These are phyloP conservation scores for Fraxinus nigra DNA, from an alignment of 305 asterid genomes.

Conservation along the genomic window DNA sequence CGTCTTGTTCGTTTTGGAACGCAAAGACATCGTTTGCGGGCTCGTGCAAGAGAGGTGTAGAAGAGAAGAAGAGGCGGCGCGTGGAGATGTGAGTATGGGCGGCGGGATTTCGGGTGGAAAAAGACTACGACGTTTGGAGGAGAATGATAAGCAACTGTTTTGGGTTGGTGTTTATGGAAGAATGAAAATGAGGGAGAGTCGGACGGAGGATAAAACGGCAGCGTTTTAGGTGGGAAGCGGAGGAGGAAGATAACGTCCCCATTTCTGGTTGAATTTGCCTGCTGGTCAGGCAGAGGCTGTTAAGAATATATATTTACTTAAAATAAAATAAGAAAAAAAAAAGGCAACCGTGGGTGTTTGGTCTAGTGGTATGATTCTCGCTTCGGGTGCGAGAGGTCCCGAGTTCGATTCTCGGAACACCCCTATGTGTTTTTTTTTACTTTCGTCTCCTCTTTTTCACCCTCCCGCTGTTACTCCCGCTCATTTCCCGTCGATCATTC, in stretches of 20 bases:
- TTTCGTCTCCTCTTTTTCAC: no score
- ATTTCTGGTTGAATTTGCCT: constrained; percentile 19
- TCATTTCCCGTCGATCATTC: constrained; percentile 29
- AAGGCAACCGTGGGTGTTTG: background rate
- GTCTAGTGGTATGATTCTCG: constrained; percentile 36
- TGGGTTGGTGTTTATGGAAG: constrained; percentile 22
- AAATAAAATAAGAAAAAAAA: no score
- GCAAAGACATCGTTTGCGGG: constrained; percentile 24
- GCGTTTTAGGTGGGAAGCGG: constrained; percentile 24
- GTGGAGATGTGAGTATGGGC: constrained; percentile 19
- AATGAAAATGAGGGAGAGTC: constrained; percentile 18
- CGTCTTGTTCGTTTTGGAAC: background rate
- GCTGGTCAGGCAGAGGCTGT: no score
- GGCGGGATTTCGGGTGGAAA: background rate
- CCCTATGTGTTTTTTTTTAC: no score
- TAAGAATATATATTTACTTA: no score
- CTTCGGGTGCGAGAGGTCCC: constrained; percentile 70
- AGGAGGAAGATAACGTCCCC: constrained; percentile 37
- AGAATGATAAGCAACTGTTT: background rate
- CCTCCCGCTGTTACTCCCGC: constrained; percentile 51
- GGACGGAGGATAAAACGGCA: constrained; percentile 41
- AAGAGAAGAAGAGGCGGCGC: constrained; percentile 18
- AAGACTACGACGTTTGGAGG: constrained; percentile 26
- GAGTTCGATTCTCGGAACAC: constrained; percentile 63
- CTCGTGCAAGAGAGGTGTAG: constrained; percentile 20